A percentile compares a stretch with the other conserved stretches of the same genome.
These are phyloP conservation scores for Heliosperma pusillum DNA, from an alignment of 148 eudicot genomes.

Conservation along the genomic window DNA sequence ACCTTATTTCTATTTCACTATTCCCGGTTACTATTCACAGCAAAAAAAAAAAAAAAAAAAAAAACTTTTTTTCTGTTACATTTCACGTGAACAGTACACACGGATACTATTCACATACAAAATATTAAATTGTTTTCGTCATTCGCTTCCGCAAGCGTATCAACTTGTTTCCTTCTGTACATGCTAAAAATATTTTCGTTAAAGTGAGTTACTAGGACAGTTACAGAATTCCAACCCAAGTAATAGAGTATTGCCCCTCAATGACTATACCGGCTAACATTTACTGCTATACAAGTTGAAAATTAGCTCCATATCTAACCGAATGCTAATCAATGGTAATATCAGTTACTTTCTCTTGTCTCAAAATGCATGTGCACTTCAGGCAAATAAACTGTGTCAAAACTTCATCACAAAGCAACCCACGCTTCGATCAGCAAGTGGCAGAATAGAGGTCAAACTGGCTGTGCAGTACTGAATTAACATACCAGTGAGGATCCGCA, in stretches of 20 bases:
- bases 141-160: no score
- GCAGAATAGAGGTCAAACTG: not conserved
- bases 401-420: not conserved
- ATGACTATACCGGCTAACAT: not conserved
- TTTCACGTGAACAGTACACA: no score
- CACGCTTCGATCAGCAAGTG: not conserved
- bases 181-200: not conserved
- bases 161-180: not conserved
- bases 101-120: no score
- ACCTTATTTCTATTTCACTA: no score
- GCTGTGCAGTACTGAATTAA: not conserved
- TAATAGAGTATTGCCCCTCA: no score
- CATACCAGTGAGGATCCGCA: no score
- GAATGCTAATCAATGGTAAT: slow-evolving; percentile 9
- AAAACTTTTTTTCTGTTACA: no score
- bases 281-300: slow-evolving; percentile 17
- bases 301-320: slow-evolving; percentile 16
- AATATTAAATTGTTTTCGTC: no score
- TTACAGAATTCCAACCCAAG: not conserved
- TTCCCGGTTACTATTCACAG: no score
- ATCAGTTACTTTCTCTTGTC: slow-evolving; percentile 16
- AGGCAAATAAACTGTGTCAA: not conserved
- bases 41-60: no score
- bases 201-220: not conserved
- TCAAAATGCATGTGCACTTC: slow-evolving; percentile 10